Evolutionary conservation across 2,329 filamentous ascomycete genomes (phyloP), one percentile per base, ranked within the genome.

Genomic region (Septoria petroselini): DNA sequence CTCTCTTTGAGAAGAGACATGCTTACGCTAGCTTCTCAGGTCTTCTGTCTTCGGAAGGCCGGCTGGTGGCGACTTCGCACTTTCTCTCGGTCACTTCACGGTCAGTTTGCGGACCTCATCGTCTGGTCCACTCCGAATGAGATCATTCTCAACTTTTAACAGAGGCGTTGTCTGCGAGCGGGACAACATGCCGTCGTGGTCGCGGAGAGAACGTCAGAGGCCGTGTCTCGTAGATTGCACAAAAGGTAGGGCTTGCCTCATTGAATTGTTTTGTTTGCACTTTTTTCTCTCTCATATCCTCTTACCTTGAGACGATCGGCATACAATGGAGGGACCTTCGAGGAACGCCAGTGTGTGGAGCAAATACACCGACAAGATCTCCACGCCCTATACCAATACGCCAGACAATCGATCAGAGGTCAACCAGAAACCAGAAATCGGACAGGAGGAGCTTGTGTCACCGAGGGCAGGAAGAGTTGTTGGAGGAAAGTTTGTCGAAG

Each of bases 401-500:
- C 61, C 60, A 11, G 60, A 63, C n/a, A 59, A 48, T 11, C 42
- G 48, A 41, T 62, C 61, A 18, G 54, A 59, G 4, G 47, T 58
- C 8, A 29, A 31, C 17, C 43, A 46, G 35, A 46, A 46, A 27
- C 34, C 43, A 29, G 34, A 46, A 18, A 23, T 46, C 27, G 43
- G 34, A 6, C 41, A 48, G 18, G 42, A 59, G 27, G 55, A 63
- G 39, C 54, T 58, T 12, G 48, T 54, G 19, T 35, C 53, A 15
- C 30, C 33, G 9, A 50, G 49, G 14, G 54, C 59, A 11, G 71
- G 71, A 18, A 61, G 71, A 12, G 62, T 75, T 25, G 66, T 64
- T 27, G 72, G 72, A 50, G 71, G 71, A 29, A 66, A 65, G 39
- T 70, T 68, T 31, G 57, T 67, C n/a, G 59, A 62, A 12, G 55